Conservation (phyloP, 768 basidiomycete genomes). For the Lactarius quietus region DNA sequence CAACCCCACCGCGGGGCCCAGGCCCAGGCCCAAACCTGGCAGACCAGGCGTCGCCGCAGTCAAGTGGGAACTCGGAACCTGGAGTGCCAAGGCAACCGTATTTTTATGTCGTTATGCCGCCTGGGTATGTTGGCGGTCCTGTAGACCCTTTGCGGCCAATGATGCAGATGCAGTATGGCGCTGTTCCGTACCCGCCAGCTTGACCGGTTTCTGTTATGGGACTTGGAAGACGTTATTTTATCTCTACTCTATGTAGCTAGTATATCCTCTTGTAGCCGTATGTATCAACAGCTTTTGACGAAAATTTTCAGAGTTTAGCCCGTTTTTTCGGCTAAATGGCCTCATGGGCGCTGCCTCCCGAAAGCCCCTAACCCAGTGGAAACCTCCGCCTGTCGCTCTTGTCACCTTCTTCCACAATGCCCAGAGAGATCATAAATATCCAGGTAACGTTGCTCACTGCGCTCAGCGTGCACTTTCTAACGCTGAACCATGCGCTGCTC, state of each 20-base stretch:
- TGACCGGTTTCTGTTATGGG: neutral
- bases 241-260: constrained; percentile 2
- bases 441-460: constrained; percentile 44
- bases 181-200: constrained; percentile 4
- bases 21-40: neutral
- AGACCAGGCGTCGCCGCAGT: constrained; percentile 8
- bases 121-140: constrained; percentile 3
- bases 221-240: constrained; percentile 11
- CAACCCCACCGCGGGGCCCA: neutral
- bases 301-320: neutral
- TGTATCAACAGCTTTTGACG: neutral
- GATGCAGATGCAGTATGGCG: neutral
- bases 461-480: neutral
- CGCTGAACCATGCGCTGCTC: neutral
- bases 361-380: constrained; percentile 7
- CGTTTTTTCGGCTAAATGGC: constrained; percentile 14
- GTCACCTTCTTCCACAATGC: constrained; percentile 40
- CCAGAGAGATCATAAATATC: constrained; percentile 79
- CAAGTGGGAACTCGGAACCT: constrained; percentile 8
- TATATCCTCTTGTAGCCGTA: neutral
- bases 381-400: neutral
- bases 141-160: constrained; percentile 8
- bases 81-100: constrained; percentile 11
- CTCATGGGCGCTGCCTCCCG: constrained; percentile 12
- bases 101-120: constrained; percentile 22